These are phyloP conservation scores for Chlamydomonas incerta DNA, from an alignment of 139 green algal species.

Conservation along the genomic window DNA sequence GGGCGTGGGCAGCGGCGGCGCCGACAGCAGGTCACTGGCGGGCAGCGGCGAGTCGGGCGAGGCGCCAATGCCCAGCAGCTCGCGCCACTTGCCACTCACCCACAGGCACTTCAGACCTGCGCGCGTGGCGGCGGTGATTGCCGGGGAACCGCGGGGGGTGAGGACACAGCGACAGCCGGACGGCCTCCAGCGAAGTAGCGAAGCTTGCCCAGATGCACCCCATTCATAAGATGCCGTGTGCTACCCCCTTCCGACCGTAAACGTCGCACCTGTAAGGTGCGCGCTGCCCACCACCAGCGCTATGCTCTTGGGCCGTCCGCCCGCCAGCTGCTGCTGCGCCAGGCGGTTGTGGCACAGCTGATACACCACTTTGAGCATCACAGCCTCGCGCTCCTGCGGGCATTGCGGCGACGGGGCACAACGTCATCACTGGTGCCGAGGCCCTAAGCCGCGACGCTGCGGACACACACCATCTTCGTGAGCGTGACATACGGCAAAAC, in stretches of 20 bases:
- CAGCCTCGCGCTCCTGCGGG: conserved; percentile 60
- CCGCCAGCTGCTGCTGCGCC: conserved; percentile 21
- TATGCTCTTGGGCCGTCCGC: not conserved
- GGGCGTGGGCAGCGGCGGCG: not conserved
- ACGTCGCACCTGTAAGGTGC: conserved; percentile 55
- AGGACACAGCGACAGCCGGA: too few species aligned
- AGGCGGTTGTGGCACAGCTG: conserved; percentile 39
- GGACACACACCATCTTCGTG: too few species aligned
- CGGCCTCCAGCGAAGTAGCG: too few species aligned
- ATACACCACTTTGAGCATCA: conserved; percentile 51
- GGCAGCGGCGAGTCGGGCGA: not conserved
- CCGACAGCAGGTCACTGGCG: conserved; percentile 39
- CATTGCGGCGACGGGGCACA: not conserved
- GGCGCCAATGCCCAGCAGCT: conserved; percentile 6
- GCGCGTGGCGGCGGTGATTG: too few species aligned
- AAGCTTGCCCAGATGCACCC: too few species aligned
- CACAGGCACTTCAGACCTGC: conserved; percentile 55
- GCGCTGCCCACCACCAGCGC: conserved; percentile 57
- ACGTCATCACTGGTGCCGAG: too few species aligned
- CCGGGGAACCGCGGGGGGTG: too few species aligned
- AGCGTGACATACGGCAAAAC: too few species aligned
- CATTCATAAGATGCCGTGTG: too few species aligned
- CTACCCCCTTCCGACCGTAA: too few species aligned
- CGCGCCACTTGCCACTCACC: conserved; percentile 43
- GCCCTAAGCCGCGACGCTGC: too few species aligned